Percentiles rank a stretch among this genome's conserved stretches.
phyloP scores from a whole-genome alignment of 345 rosid species.

The Rhodomyrtus tomentosa region DNA sequence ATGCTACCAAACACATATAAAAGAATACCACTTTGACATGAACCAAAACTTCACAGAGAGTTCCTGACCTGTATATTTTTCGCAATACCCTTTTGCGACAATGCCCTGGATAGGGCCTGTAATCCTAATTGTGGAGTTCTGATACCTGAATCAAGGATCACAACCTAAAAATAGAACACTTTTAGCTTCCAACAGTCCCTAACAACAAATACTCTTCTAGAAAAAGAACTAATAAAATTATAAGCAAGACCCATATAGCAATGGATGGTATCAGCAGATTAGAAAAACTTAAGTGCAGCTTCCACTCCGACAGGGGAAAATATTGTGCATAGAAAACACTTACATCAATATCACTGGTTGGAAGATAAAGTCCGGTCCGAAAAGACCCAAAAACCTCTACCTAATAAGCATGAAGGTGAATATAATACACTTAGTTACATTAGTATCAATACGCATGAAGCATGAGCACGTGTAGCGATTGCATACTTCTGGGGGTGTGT shows the following conservation, averaged over 20 bases:
- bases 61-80: constrained; percentile 58
- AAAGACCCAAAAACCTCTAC: constrained; percentile 86
- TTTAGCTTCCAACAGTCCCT: neutral
- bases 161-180: constrained; percentile 38
- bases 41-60: neutral
- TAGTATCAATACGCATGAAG: neutral
- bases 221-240: neutral
- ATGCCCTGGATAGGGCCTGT: constrained; percentile 72
- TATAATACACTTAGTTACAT: neutral
- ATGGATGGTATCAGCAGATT: neutral
- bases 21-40: neutral
- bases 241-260: neutral
- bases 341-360: constrained; percentile 95
- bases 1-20: neutral
- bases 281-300: neutral
- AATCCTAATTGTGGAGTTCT: constrained; percentile 62
- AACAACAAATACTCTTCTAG: neutral
- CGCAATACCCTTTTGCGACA: constrained; percentile 72
- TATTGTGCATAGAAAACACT: neutral
- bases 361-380: constrained; percentile 81
- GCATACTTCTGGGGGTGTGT: neutral
- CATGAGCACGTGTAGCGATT: neutral
- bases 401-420: constrained; percentile 21
- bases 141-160: constrained; percentile 67
- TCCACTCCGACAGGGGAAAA: neutral